Percentiles rank a stretch among this genome's conserved stretches.
These are phyloP conservation scores for Catunica adiposa DNA, from an alignment of 2,329 filamentous ascomycete genomes.

Conservation along the genomic window DNA sequence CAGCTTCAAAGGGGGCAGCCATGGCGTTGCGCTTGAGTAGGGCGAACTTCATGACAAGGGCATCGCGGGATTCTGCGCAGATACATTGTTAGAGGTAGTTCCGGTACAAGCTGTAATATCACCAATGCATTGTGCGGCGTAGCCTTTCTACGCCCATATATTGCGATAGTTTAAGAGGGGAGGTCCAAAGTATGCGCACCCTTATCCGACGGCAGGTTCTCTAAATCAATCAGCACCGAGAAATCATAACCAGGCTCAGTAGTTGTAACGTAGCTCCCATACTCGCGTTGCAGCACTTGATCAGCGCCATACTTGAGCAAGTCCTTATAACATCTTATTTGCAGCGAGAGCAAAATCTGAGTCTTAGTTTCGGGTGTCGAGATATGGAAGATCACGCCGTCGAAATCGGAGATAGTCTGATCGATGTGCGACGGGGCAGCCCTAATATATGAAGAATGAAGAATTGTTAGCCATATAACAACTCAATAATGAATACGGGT, in stretches of 20 bases:
- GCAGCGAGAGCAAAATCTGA: constrained; percentile 85
- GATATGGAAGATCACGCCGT: constrained; percentile 96
- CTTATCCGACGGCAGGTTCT: constrained; percentile 66
- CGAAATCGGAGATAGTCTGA: constrained; percentile 97
- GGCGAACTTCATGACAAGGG: constrained; percentile 71
- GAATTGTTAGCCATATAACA: not conserved
- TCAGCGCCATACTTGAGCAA: constrained; percentile 86
- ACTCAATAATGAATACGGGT: too few relatives aligned
- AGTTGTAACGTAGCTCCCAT: constrained; percentile 74
- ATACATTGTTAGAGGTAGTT: not conserved
- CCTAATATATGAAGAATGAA: constrained; percentile 18
- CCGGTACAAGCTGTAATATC: too few relatives aligned
- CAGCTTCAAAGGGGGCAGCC: constrained; percentile 95
- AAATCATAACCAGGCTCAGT: constrained; percentile 93
- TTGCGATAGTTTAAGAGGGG: not conserved
- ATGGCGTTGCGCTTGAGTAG: constrained; percentile 95
- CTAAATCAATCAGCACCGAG: constrained; percentile 76
- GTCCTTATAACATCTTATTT: constrained; percentile 88
- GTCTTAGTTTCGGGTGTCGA: constrained; percentile 89
- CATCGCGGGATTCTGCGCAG: constrained; percentile 58
- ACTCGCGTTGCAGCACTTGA: constrained; percentile 82
- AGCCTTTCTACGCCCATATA: not conserved
- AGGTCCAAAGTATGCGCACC: constrained; percentile 28
- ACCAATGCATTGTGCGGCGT: too few relatives aligned
- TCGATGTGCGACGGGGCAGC: constrained; percentile 78